These are phyloP conservation scores for Calonectria pseudoturangicola DNA, from an alignment of 2,329 filamentous ascomycete species.

Conservation along the genomic window DNA sequence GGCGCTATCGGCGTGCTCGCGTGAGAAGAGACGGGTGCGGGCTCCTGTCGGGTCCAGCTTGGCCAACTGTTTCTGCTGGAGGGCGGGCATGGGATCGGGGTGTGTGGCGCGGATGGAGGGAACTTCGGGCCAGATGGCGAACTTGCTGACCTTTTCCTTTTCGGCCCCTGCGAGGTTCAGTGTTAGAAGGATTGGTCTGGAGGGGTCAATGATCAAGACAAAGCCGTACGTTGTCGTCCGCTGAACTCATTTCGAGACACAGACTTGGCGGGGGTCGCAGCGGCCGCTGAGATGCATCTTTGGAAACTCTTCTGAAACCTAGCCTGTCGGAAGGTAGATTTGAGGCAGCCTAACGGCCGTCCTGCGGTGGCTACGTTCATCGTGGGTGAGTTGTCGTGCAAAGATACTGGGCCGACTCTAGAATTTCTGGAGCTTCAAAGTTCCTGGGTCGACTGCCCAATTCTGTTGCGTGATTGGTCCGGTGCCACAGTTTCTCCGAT, in stretches of 20 bases:
- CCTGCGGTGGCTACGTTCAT: conserved; percentile 78
- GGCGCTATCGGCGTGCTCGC: conserved; percentile 84
- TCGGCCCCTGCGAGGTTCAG: conserved; percentile 56
- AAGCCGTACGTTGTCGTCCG: conserved; percentile 60
- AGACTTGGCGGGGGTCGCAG: conserved; percentile 48
- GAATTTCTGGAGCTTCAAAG: conserved; percentile 54
- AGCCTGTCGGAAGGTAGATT: conserved; percentile 76
- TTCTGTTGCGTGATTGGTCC: conserved; percentile 61
- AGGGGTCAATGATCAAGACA: conserved; percentile 8
- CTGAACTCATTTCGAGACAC: conserved; percentile 54
- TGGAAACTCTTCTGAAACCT: conserved; percentile 67
- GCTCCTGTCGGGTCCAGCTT: conserved; percentile 89
- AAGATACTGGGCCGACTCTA: conserved; percentile 48
- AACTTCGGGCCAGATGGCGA: conserved; percentile 73
- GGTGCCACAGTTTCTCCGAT: conserved; percentile 57
- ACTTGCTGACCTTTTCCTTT: conserved; percentile 61
- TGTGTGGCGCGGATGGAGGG: conserved; percentile 73
- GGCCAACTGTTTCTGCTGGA: conserved; percentile 81
- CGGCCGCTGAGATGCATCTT: conserved; percentile 69
- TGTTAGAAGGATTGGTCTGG: conserved; percentile 40
- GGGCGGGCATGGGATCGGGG: conserved; percentile 80
- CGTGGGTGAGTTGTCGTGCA: conserved; percentile 53
- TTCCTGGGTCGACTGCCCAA: conserved; percentile 41
- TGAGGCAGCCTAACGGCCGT: conserved; percentile 83
- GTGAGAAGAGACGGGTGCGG: conserved; percentile 87